Percentiles rank a stretch among this genome's conserved stretches.
These are phyloP conservation scores for Uronychia binucleata DNA, from an alignment of 73 alveolate genomes.

Conservation along the genomic window DNA sequence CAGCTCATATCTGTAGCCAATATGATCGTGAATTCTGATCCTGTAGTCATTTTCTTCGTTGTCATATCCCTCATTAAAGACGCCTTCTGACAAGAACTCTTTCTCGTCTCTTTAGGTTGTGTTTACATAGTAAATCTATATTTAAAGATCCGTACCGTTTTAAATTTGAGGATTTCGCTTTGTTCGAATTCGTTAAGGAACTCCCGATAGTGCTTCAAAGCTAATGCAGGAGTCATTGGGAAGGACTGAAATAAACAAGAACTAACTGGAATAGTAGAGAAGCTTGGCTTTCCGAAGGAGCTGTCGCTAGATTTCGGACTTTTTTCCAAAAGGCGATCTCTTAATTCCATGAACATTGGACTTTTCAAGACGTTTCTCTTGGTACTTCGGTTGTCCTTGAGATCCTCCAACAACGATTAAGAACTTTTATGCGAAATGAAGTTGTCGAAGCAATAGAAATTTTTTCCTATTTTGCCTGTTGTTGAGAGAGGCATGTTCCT, in stretches of 20 bases:
- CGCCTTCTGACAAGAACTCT: background rate
- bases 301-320: too few species aligned
- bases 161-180: slow-evolving; percentile 3
- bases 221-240: slow-evolving; percentile 18
- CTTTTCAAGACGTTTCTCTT: too few species aligned
- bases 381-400: too few species aligned
- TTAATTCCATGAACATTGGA: too few species aligned
- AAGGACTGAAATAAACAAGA: background rate
- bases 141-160: background rate
- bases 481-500: background rate
- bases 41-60: slow-evolving; percentile 87
- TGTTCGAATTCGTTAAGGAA: slow-evolving; percentile 4
- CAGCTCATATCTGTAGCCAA: slow-evolving; percentile 89
- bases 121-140: slow-evolving; percentile 19
- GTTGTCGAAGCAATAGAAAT: too few species aligned
- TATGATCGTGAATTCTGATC: slow-evolving; percentile 81
- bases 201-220: background rate
- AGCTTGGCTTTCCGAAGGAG: too few species aligned
- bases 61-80: slow-evolving; percentile 49
- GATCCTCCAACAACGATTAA: too few species aligned
- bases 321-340: too few species aligned
- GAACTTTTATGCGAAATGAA: too few species aligned
- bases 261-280: too few species aligned
- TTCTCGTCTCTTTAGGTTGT: slow-evolving; percentile 5
- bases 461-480: too few species aligned